Evolutionary conservation across 148 eudicot genomes (phyloP).

Genomic region (Persicaria tinctoria): DNA sequence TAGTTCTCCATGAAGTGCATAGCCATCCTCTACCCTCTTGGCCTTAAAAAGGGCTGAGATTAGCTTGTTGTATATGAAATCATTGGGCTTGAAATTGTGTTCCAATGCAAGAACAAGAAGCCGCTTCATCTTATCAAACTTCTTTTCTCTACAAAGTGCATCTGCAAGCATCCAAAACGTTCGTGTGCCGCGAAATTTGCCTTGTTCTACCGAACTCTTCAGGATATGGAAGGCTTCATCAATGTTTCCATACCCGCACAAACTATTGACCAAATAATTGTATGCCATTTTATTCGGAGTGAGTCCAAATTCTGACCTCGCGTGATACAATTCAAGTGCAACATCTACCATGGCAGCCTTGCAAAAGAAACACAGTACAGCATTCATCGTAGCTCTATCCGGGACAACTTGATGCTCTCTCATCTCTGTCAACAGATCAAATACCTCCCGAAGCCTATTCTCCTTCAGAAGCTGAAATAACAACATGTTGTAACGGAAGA

Average conservation of each 20-base stretch:
- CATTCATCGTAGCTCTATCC: slow-evolving; percentile 70
- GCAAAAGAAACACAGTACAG: slow-evolving; percentile 66
- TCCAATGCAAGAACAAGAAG: slow-evolving; percentile 47
- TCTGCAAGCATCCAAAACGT: slow-evolving; percentile 62
- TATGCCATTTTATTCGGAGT: slow-evolving; percentile 56
- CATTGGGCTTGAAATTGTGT: slow-evolving; percentile 32
- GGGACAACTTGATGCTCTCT: slow-evolving; percentile 43
- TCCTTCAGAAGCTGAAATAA: slow-evolving; percentile 50
- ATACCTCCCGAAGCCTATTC: slow-evolving; percentile 59
- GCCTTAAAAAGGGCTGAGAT: slow-evolving; percentile 57
- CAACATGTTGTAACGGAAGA: slow-evolving; percentile 52
- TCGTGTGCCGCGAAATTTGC: slow-evolving; percentile 45
- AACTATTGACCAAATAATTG: slow-evolving; percentile 57
- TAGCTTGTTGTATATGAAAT: slow-evolving; percentile 38
- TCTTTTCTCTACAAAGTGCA: slow-evolving; percentile 70
- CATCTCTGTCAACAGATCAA: slow-evolving; percentile 79
- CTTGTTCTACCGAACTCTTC: slow-evolving; percentile 44
- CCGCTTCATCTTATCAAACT: slow-evolving; percentile 69
- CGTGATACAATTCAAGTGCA: slow-evolving; percentile 50
- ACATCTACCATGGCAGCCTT: slow-evolving; percentile 80
- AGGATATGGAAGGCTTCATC: slow-evolving; percentile 63
- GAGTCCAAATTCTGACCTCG: slow-evolving; percentile 52
- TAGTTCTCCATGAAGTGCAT: slow-evolving; percentile 46
- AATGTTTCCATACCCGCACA: slow-evolving; percentile 56
- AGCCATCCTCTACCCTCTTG: slow-evolving; percentile 65